Conservation (phyloP, 176 grass and related monocot genomes). For the Carex scoparia region DNA sequence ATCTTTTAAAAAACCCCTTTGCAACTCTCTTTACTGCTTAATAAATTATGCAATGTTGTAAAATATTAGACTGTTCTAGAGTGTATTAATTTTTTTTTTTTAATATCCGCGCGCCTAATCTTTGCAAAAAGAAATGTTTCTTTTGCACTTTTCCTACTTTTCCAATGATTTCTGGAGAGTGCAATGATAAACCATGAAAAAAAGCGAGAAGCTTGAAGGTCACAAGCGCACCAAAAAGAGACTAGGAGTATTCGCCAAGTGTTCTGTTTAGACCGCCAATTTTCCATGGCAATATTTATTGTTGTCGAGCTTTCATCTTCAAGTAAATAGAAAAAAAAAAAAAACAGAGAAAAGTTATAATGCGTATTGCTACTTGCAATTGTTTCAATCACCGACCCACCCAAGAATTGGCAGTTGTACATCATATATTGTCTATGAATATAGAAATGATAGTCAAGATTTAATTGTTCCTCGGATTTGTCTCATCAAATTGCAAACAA, state of each 20-base stretch:
- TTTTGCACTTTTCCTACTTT: slow-evolving; percentile 22
- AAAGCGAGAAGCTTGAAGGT: slow-evolving; percentile 29
- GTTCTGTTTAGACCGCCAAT: slow-evolving; percentile 22
- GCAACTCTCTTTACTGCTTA: not conserved
- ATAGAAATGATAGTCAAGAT: not conserved
- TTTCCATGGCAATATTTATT: not conserved
- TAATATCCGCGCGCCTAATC: not conserved
- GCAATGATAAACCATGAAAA: slow-evolving; percentile 25
- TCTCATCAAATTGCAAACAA: not conserved
- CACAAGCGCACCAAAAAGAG: slow-evolving; percentile 23
- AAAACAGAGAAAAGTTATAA: slow-evolving; percentile 6
- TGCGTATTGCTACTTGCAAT: not conserved
- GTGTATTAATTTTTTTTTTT: not conserved
- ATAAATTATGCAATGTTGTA: not conserved
- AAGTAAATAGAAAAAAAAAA: not conserved
- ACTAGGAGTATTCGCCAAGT: slow-evolving; percentile 24
- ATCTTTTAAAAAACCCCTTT: not conserved
- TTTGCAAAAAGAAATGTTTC: slow-evolving; percentile 20
- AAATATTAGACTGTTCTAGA: not conserved
- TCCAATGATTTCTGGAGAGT: slow-evolving; percentile 21
- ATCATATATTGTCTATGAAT: not conserved
- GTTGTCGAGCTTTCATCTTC: slow-evolving; percentile 6
- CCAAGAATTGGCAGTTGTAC: not conserved
- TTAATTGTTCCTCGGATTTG: not conserved
- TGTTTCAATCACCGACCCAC: slow-evolving; percentile 20